Conservation (phyloP, 148 eudicot species). For the Oxyria digyna region DNA sequence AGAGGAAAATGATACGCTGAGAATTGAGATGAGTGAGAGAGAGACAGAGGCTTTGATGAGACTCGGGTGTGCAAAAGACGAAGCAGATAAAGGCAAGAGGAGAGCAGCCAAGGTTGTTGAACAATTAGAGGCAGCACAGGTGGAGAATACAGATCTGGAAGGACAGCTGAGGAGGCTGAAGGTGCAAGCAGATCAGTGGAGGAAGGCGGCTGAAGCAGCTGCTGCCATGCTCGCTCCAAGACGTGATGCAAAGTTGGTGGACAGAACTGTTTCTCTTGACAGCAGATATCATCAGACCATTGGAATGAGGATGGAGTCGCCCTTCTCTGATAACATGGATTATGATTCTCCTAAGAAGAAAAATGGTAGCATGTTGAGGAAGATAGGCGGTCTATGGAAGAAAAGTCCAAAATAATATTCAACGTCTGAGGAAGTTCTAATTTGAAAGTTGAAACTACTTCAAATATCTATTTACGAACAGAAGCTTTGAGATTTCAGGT, state of each 20-base stretch:
- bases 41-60: slow-evolving; percentile 53
- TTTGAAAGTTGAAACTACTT: neutral
- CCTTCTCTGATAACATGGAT: slow-evolving; percentile 57
- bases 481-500: no score
- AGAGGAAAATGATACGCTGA: slow-evolving; percentile 54
- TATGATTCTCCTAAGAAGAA: slow-evolving; percentile 74
- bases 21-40: slow-evolving; percentile 31
- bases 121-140: slow-evolving; percentile 65
- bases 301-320: slow-evolving; percentile 56
- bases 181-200: slow-evolving; percentile 85
- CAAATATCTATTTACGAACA: neutral
- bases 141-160: slow-evolving; percentile 49
- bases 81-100: slow-evolving; percentile 46
- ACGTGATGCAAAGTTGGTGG: slow-evolving; percentile 43
- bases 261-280: slow-evolving; percentile 53
- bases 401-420: slow-evolving; percentile 48
- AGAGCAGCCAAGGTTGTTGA: slow-evolving; percentile 40
- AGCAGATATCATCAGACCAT: slow-evolving; percentile 36
- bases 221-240: slow-evolving; percentile 66
- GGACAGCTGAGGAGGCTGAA: slow-evolving; percentile 66
- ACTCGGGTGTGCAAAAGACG: slow-evolving; percentile 47
- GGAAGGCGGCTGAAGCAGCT: slow-evolving; percentile 95
- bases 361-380: slow-evolving; percentile 64
- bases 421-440: neutral
- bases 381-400: slow-evolving; percentile 63